phyloP scores from a whole-genome alignment of 2,329 filamentous ascomycete species.

The Cordyceps sp. region DNA sequence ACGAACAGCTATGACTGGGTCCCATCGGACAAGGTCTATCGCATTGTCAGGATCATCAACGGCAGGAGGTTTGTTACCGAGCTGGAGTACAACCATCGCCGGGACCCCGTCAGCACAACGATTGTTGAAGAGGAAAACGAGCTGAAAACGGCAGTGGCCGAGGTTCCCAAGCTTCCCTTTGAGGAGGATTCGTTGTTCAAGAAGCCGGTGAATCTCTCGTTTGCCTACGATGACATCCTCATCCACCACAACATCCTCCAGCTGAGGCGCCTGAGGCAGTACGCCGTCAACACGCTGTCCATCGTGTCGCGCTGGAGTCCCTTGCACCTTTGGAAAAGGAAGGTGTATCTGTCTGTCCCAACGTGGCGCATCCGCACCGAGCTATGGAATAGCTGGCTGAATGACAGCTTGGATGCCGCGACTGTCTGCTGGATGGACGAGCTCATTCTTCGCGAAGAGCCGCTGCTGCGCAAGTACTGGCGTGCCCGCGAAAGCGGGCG shows the following conservation, averaged over 20 bases:
- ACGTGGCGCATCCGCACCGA: conserved; percentile 29
- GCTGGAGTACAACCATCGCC: conserved; percentile 17
- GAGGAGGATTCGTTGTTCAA: conserved; percentile 12
- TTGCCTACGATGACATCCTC: conserved; percentile 18
- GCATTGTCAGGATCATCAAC: conserved; percentile 12
- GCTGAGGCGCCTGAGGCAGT: conserved; percentile 9
- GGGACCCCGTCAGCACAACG: conserved; percentile 18
- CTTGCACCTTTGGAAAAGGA: conserved; percentile 9
- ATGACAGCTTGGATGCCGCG: conserved; percentile 27
- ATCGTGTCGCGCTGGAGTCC: conserved; percentile 10
- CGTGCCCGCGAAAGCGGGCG: conserved; percentile 22
- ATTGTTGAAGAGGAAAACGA: conserved; percentile 9
- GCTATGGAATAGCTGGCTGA: conserved; percentile 33
- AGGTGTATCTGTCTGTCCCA: conserved; percentile 18
- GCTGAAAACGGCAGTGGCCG: conserved; percentile 7
- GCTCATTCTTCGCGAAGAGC: conserved; percentile 26
- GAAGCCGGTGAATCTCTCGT: conserved; percentile 12
- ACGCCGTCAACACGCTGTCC: conserved; percentile 6
- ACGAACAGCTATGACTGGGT: conserved; percentile 14
- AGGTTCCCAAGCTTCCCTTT: conserved; percentile 10
- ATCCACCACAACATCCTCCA: conserved; percentile 14
- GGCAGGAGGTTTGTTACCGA: conserved; percentile 13
- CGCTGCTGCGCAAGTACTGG: conserved; percentile 27
- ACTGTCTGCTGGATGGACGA: conserved; percentile 33
- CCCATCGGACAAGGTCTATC: conserved; percentile 17